Evolutionary conservation across 129 eudicot species (phyloP).

Genomic region (Dittrichia graveolens): DNA sequence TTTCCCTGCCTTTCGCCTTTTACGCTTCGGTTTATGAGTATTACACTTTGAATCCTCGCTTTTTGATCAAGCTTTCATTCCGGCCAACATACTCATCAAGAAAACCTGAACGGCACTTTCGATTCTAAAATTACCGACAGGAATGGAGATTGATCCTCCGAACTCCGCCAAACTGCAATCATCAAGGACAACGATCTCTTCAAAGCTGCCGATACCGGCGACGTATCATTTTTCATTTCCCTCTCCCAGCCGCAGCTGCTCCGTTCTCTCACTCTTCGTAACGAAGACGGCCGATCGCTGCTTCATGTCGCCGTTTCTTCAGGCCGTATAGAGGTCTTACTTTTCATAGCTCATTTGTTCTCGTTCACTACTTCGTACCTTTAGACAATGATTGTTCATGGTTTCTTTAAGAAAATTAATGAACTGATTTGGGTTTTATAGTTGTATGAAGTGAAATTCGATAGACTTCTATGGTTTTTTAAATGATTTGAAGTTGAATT

Average conservation of each 20-base stretch:
- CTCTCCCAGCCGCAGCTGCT: slow-evolving; percentile 59
- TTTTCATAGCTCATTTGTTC: neutral
- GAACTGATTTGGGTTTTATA: neutral
- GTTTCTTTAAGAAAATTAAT: slow-evolving; percentile 12
- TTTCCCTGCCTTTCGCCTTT: neutral
- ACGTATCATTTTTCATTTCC: slow-evolving; percentile 53
- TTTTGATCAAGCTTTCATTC: slow-evolving; percentile 23
- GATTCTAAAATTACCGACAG: slow-evolving; percentile 29
- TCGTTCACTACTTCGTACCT: neutral
- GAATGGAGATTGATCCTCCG: slow-evolving; percentile 56
- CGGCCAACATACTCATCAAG: slow-evolving; percentile 9
- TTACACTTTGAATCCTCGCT: slow-evolving; percentile 15
- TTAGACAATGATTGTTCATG: neutral
- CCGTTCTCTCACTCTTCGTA: slow-evolving; percentile 58
- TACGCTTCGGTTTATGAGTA: neutral
- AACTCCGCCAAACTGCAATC: slow-evolving; percentile 32
- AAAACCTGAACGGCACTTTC: slow-evolving; percentile 19
- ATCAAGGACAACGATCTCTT: slow-evolving; percentile 53
- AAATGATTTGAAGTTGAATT: slow-evolving; percentile 19
- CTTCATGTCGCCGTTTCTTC: slow-evolving; percentile 91
- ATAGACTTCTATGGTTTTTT: slow-evolving; percentile 1
- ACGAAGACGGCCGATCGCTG: slow-evolving; percentile 84
- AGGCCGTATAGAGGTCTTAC: slow-evolving; percentile 51
- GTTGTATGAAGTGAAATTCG: neutral
- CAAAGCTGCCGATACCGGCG: slow-evolving; percentile 77